Base-by-base conservation (phyloP, 495 filamentous ascomycete species). In the Neurospora sp. region DNA sequence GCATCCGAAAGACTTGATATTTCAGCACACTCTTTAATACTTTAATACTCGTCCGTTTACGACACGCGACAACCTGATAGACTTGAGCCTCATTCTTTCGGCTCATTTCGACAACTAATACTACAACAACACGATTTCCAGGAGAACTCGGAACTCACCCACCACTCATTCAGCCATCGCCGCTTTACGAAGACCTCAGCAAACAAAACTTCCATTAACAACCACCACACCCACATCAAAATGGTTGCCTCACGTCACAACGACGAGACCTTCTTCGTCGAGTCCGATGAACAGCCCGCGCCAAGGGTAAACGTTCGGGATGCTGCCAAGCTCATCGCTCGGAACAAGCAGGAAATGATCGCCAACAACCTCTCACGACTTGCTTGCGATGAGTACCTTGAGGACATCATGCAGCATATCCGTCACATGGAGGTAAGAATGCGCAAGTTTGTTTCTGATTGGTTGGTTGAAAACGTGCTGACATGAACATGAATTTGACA, bases 331-430 rank as follows among this genome's bases (percentile, higher is more conserved):
- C 85, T 90, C 76, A 83, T 93, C 76, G 90, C 90, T 69, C 89
- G 91, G 77, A 88, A 94, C 81, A 89, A 88, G 77, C 94, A 97
- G 83, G 89, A 92, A 79, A 89, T 88, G 76, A 91, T 99, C 76
- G 94, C 92, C 72, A 92, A 94, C 78, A 92, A 98, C 73, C 86
- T 98, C 72, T 97, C 94, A 40, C 89, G 88, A 73, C 81, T 92
- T 73, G 92, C 93, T 39, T 89, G 87, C 75, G 93, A 95, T 62
- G 93, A 97, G 82, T 96, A 98, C 82, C 89, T 94, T 76, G 93
- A 96, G 78, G 95, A 98, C 79, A 90, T 97, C 82, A 87, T 97
- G 81, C 85, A 90, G 77, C 94, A 98, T 82, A 96, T 98, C 92
- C 89, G 94, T 80, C 87, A 92, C 75, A 97, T 99, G 95, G 96